Evolutionary conservation across 2,329 filamentous ascomycete species (phyloP).

Genomic region (Penicillium sp.): DNA sequence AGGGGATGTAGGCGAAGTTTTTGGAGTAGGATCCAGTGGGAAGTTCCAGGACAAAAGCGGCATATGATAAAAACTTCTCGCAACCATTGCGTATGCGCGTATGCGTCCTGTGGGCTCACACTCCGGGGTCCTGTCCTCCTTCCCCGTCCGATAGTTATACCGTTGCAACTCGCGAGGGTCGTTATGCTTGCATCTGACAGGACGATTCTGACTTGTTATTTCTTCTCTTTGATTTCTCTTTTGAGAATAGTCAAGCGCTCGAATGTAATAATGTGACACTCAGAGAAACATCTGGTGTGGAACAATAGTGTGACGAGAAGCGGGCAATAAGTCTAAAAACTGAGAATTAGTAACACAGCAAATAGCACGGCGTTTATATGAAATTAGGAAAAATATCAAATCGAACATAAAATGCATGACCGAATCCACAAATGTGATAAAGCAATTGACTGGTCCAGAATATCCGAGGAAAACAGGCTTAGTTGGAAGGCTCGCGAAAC

Average conservation of each 20-base stretch:
- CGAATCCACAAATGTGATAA: constrained; percentile 4
- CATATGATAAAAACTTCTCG: constrained; percentile 33
- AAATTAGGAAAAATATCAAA: neutral
- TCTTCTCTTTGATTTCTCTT: neutral
- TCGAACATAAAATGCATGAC: constrained; percentile 2
- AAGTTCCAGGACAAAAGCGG: constrained; percentile 34
- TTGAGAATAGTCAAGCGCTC: neutral
- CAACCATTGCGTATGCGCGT: constrained; percentile 35
- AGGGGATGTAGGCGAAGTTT: constrained; percentile 40
- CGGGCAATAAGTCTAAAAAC: constrained; percentile 1
- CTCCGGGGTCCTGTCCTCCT: constrained; percentile 6
- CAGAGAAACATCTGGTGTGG: neutral
- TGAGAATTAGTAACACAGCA: constrained; percentile 3
- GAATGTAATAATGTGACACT: neutral
- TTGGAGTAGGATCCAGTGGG: constrained; percentile 43
- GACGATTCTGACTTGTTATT: neutral
- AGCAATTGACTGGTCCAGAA: constrained; percentile 7
- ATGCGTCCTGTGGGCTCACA: neutral
- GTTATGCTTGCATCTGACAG: constrained; percentile 10
- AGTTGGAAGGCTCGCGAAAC: neutral
- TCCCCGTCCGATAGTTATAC: neutral
- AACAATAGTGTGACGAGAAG: constrained; percentile 1
- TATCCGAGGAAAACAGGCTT: neutral
- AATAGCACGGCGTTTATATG: constrained; percentile 4
- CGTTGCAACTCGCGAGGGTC: neutral